phyloP scores from a whole-genome alignment of 1,284 basidiomycete species.

The Ganoderma lingzhi region DNA sequence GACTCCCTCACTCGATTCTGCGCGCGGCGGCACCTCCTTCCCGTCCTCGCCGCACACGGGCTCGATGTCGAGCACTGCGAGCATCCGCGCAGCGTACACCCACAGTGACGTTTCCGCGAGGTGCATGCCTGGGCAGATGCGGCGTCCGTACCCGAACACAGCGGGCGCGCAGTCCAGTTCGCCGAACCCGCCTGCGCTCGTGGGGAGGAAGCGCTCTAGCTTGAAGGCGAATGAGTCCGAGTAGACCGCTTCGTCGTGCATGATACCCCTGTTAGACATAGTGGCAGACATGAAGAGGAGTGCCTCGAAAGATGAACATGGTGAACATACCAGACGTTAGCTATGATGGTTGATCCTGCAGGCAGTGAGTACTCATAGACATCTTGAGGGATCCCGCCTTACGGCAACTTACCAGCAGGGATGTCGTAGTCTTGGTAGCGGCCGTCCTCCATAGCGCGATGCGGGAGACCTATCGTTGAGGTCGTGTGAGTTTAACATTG shows the following conservation, averaged over 20 bases:
- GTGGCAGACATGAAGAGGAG: neutral
- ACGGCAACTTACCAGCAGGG: conserved; percentile 40
- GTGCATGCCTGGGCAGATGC: conserved; percentile 33
- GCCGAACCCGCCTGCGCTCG: neutral
- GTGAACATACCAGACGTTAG: conserved; percentile 31
- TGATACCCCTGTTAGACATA: conserved; percentile 47
- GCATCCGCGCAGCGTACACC: conserved; percentile 32
- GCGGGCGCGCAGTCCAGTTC: conserved; percentile 41
- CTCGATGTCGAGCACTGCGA: conserved; percentile 42
- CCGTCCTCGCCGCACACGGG: conserved; percentile 40
- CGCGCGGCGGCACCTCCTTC: neutral
- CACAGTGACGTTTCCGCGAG: conserved; percentile 42
- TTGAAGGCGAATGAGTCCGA: conserved; percentile 46
- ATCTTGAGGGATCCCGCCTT: neutral
- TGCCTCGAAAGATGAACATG: conserved; percentile 43
- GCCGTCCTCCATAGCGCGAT: conserved; percentile 38
- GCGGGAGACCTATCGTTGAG: neutral
- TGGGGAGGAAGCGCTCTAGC: conserved; percentile 49
- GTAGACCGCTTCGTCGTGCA: conserved; percentile 47
- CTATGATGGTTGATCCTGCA: neutral
- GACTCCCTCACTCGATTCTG: neutral
- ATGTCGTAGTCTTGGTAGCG: conserved; percentile 49
- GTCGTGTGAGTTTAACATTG: neutral
- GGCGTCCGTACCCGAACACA: conserved; percentile 24
- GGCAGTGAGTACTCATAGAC: neutral